phyloP scores from a whole-genome alignment of 1,284 basidiomycete species.

The Ceratobasidium theobromae region DNA sequence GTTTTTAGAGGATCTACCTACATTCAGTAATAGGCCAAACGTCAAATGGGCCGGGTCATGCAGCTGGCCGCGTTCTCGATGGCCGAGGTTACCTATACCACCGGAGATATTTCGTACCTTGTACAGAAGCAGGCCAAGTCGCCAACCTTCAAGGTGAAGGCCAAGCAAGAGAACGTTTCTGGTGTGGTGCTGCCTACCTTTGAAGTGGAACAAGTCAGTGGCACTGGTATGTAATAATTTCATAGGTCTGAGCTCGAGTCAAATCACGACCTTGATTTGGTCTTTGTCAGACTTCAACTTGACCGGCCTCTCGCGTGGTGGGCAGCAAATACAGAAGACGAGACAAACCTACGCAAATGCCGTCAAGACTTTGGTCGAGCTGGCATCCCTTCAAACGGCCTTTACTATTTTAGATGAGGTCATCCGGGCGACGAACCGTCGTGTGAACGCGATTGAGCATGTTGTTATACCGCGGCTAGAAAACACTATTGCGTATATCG shows the following conservation, averaged over 20 bases:
- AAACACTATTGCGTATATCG: slow-evolving; percentile 96
- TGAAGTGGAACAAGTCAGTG: slow-evolving; percentile 81
- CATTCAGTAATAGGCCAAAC: slow-evolving; percentile 71
- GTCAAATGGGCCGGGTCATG: slow-evolving; percentile 99
- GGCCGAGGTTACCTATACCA: slow-evolving; percentile 97
- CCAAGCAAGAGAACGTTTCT: slow-evolving; percentile 97
- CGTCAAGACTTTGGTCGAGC: slow-evolving; percentile 93
- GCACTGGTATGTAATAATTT: slow-evolving; percentile 62
- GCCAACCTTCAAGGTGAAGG: slow-evolving; percentile 89
- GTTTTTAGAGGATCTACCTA: not conserved
- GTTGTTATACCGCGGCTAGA: slow-evolving; percentile 94
- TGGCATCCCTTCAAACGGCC: slow-evolving; percentile 95
- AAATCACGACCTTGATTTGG: not conserved
- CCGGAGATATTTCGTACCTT: slow-evolving; percentile 96
- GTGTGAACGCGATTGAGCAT: slow-evolving; percentile 99
- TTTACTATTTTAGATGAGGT: slow-evolving; percentile 99
- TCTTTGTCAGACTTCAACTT: slow-evolving; percentile 83
- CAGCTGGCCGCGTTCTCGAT: slow-evolving; percentile 98
- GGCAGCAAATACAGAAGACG: slow-evolving; percentile 91
- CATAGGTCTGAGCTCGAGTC: not conserved
- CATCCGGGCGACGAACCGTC: slow-evolving; percentile 95
- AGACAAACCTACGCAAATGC: slow-evolving; percentile 98
- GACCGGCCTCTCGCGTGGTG: slow-evolving; percentile 96
- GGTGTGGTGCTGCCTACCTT: slow-evolving; percentile 97
- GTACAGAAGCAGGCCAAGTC: slow-evolving; percentile 89